Evolutionary conservation across 768 basidiomycete genomes (phyloP).

Genomic region (Auricularia heimuer): DNA sequence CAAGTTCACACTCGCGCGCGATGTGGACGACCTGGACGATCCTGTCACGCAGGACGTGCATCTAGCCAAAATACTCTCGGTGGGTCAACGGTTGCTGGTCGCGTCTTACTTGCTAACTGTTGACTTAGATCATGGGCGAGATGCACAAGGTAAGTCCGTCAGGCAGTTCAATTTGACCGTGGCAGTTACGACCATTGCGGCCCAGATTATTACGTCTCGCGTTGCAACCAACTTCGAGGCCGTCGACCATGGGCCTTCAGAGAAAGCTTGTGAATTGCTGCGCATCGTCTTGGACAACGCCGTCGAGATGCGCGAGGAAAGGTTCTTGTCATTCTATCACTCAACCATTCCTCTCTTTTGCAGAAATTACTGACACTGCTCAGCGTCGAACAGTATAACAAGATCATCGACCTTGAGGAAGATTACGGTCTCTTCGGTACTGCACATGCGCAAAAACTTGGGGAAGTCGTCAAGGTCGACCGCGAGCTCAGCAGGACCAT

Average conservation of each 20-base stretch:
- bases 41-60: background rate
- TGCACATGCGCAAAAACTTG: conserved; percentile 30
- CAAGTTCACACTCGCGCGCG: too few species aligned
- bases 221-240: conserved; percentile 38
- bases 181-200: background rate
- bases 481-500: conserved; percentile 28
- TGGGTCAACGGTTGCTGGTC: background rate
- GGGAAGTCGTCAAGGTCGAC: conserved; percentile 33
- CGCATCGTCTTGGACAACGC: conserved; percentile 36
- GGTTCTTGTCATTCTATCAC: conserved; percentile 23
- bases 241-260: conserved; percentile 35
- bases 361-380: background rate
- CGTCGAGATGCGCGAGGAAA: conserved; percentile 32
- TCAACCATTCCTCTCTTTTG: background rate
- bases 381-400: conserved; percentile 45
- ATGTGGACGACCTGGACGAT: background rate
- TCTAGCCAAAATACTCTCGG: background rate
- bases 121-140: conserved; percentile 36
- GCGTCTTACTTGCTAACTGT: too few species aligned
- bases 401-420: conserved; percentile 43
- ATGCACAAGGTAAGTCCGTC: conserved; percentile 34
- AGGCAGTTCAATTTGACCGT: background rate
- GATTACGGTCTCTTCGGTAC: conserved; percentile 38
- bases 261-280: conserved; percentile 28
- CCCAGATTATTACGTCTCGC: conserved; percentile 39